Conservation (phyloP, 805 yeast species). For the Hanseniaspora thailandica region DNA sequence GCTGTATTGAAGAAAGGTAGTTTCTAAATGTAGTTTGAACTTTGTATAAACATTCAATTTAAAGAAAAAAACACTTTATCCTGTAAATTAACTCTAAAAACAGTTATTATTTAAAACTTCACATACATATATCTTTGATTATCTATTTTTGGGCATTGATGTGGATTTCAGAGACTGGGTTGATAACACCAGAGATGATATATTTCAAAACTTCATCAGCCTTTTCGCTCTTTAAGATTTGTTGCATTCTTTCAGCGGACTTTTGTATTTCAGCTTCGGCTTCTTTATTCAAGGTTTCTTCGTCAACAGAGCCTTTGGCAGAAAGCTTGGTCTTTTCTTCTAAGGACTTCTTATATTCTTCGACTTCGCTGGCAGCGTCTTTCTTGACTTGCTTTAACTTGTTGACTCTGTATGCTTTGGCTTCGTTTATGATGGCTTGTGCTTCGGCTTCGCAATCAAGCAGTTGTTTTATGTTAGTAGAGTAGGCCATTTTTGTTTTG, state of each 20-base stretch:
- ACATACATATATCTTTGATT: neutral
- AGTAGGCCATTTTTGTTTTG: slow-evolving; percentile 29
- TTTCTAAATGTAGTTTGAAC: neutral
- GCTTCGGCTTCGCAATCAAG: slow-evolving; percentile 86
- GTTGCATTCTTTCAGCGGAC: slow-evolving; percentile 59
- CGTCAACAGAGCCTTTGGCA: slow-evolving; percentile 72
- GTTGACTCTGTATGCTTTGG: slow-evolving; percentile 67
- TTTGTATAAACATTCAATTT: too few species aligned
- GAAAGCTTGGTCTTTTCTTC: neutral
- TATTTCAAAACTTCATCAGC: slow-evolving; percentile 64
- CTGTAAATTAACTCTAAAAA: neutral
- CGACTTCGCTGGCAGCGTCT: slow-evolving; percentile 85
- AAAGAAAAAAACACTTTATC: neutral
- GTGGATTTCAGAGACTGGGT: slow-evolving; percentile 73
- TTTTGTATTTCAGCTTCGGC: slow-evolving; percentile 64
- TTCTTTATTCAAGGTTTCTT: slow-evolving; percentile 47
- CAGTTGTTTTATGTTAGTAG: slow-evolving; percentile 19
- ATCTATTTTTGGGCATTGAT: slow-evolving; percentile 42
- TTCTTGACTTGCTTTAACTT: slow-evolving; percentile 87
- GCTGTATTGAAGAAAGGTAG: slow-evolving; percentile 25
- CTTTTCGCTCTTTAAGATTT: slow-evolving; percentile 52
- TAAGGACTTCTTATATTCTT: slow-evolving; percentile 52
- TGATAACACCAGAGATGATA: slow-evolving; percentile 35
- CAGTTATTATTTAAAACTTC: neutral
- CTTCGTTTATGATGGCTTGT: slow-evolving; percentile 87